Base-by-base conservation (phyloP, 768 basidiomycete genomes). In the Lactifluus volemus region DNA sequence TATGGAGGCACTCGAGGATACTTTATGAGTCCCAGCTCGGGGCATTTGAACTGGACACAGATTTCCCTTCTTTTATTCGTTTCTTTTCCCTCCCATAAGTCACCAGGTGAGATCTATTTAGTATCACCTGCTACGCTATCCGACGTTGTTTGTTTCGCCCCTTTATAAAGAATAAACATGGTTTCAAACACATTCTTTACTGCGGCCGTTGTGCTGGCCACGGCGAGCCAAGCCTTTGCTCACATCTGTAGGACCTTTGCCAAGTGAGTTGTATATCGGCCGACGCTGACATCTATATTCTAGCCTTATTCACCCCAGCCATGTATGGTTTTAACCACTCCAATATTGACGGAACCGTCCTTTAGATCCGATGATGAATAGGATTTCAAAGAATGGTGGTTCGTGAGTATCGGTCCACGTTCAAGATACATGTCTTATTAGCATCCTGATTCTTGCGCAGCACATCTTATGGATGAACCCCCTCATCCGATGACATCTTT, bases 291-390 rank as follows among this genome's bases (percentile, higher is more conserved):
- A 19, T 29, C 12, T 12, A 21, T 41, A 51, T 30, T 5, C n/a
- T 49, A 74, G 67, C 2, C 49, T 76, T 2, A 76, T 67, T 67
- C 67, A 73, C 48, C 65, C 68, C 0, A 67, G 68, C n/a, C 49
- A 77, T 76, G 73, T 77, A 61, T 55, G 76, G 76, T 3, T 77
- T 74, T 69, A 76, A 77, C 60, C 70, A 72, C 6, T 30, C 63
- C 11, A 69, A 68, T 25, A 25, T 2, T 41, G 60, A 74, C 76
- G 58, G 25, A 72, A 73, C 62, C 70, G 77, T 15, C 75, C 76
- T 17, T 70, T 73, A 25, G 68, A 69, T 10, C 77, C 77, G 6
- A 63, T 78, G 4, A 65, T 66, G 41, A 44, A 70, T 55, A 58
- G 65, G 25, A 69, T 5, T 76, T 76, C 61, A 5, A 36, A 5